A percentile compares a stretch with the other conserved stretches of the same genome.
Evolutionary conservation across 345 rosid genomes (phyloP).

Genomic region (Euphorbia peplus): DNA sequence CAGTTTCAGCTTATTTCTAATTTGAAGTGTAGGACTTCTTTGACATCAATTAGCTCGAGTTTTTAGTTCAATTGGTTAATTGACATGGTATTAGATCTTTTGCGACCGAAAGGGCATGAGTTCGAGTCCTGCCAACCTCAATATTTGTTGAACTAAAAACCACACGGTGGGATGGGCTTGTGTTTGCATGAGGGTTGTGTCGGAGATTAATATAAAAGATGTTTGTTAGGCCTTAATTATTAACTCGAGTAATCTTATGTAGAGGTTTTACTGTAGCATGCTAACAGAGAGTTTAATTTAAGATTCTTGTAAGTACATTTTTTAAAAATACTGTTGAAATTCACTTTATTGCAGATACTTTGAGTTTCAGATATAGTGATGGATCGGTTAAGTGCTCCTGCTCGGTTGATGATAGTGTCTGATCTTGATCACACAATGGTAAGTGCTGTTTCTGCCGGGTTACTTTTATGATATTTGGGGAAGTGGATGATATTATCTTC

Average conservation of each 20-base stretch:
- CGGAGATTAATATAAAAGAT: too few species aligned
- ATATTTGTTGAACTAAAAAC: too few species aligned
- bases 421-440: conserved; percentile 99
- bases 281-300: background rate
- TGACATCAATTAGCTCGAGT: too few species aligned
- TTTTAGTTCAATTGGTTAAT: too few species aligned
- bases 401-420: conserved; percentile 92
- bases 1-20: background rate
- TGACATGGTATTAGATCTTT: too few species aligned
- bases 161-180: too few species aligned
- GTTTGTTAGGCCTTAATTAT: too few species aligned
- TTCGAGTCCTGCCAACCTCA: too few species aligned
- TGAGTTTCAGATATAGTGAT: conserved; percentile 22
- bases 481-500: conserved; percentile 6
- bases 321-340: background rate
- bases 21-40: background rate
- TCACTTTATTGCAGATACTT: background rate
- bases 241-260: too few species aligned
- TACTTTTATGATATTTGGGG: conserved; percentile 9
- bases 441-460: conserved; percentile 12
- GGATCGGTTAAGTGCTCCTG: conserved; percentile 62
- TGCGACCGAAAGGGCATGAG: too few species aligned
- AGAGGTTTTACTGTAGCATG: too few species aligned
- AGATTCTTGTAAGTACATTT: background rate
- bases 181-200: too few species aligned